Evolutionary conservation across 345 rosid genomes (phyloP).

Genomic region (Salix purpurea): DNA sequence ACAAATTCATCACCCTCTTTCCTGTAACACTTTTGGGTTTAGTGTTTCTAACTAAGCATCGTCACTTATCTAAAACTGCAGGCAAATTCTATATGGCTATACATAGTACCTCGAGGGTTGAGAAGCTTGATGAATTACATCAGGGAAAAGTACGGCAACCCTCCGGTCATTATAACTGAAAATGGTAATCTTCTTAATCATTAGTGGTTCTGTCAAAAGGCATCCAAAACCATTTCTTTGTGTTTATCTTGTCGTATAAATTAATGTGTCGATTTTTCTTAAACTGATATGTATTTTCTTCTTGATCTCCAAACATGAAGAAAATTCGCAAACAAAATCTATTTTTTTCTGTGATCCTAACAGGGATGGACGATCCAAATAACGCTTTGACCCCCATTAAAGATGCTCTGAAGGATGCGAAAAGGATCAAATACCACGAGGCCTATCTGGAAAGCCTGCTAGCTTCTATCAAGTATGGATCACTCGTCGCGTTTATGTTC

Average conservation of each 20-base stretch:
- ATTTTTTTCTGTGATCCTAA: constrained; percentile 1
- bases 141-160: constrained; percentile 57
- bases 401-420: constrained; percentile 67
- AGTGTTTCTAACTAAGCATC: not conserved
- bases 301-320: no score
- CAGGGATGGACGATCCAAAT: constrained; percentile 94
- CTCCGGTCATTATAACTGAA: constrained; percentile 56
- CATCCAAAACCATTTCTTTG: not conserved
- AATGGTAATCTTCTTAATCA: constrained; percentile 35
- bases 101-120: constrained; percentile 61
- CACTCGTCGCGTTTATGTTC: not conserved
- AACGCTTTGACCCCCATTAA: constrained; percentile 34
- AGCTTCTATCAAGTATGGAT: constrained; percentile 62
- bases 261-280: no score
- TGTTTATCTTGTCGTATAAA: not conserved
- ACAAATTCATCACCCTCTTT: not conserved
- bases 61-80: constrained; percentile 17
- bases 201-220: not conserved
- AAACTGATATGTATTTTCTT: no score
- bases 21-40: not conserved
- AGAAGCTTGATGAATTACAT: constrained; percentile 68
- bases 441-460: constrained; percentile 79
- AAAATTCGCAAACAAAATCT: not conserved
- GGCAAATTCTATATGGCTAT: constrained; percentile 71
- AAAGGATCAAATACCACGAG: constrained; percentile 74